These are phyloP conservation scores for Boletus rubescentipes DNA, from an alignment of 768 basidiomycete genomes.

Conservation along the genomic window DNA sequence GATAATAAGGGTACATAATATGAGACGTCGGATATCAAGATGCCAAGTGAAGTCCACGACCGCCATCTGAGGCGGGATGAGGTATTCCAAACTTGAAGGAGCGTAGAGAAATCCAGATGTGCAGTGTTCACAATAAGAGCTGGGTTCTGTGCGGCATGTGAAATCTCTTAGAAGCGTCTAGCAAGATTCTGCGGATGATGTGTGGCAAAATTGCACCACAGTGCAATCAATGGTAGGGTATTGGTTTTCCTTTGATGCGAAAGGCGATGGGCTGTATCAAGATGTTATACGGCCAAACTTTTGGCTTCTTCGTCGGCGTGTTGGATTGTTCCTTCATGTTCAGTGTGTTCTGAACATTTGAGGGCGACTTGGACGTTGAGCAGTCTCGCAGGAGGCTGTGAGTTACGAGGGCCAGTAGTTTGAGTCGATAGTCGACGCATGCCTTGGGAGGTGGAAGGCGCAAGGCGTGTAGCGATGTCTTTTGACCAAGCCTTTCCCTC, in stretches of 20 bases:
- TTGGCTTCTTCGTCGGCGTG: constrained; percentile 10
- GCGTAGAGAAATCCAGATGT: neutral
- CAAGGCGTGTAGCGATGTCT: constrained; percentile 15
- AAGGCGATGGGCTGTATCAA: neutral
- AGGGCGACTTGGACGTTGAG: constrained; percentile 20
- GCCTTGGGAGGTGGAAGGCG: neutral
- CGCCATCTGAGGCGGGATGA: neutral
- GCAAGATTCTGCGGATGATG: neutral
- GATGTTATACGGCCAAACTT: constrained; percentile 1
- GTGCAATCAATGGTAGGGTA: neutral
- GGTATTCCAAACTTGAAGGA: neutral
- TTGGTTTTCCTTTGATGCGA: neutral
- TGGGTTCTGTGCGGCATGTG: neutral
- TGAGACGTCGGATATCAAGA: neutral
- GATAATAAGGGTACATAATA: neutral
- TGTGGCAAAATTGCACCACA: neutral
- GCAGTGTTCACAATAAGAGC: neutral
- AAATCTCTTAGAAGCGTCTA: neutral
- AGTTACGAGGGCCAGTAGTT: neutral
- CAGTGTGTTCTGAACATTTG: constrained; percentile 1
- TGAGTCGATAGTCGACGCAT: constrained; percentile 14
- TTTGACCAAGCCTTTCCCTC: constrained; percentile 44
- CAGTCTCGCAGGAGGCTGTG: neutral
- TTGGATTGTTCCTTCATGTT: constrained; percentile 1
- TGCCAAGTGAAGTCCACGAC: neutral